Evolutionary conservation across 1,284 basidiomycete genomes (phyloP).

Genomic region (Ganoderma sinense): DNA sequence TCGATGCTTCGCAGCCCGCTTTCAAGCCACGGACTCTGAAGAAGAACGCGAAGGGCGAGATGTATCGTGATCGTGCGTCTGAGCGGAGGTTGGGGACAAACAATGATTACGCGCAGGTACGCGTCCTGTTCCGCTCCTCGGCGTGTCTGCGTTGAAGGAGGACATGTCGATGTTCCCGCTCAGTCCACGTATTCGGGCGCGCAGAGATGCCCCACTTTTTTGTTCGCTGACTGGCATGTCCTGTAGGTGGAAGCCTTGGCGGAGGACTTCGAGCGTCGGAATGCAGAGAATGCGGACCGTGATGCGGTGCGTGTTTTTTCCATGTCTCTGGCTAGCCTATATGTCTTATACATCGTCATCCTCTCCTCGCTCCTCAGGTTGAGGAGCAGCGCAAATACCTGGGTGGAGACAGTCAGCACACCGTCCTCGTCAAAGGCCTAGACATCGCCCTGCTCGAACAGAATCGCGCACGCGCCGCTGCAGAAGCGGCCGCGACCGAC

Average conservation of each 20-base stretch:
- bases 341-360: not conserved
- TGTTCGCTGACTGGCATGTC: not conserved
- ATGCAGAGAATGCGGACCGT: constrained; percentile 60
- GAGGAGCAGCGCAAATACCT: constrained; percentile 83
- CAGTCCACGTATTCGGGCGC: not conserved
- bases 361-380: constrained; percentile 51
- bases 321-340: not conserved
- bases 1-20: constrained; percentile 45
- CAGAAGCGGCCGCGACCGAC: constrained; percentile 63
- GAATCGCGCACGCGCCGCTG: constrained; percentile 71
- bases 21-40: constrained; percentile 84
- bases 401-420: constrained; percentile 88
- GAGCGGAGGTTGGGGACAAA: constrained; percentile 69
- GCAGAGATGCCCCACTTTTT: not conserved
- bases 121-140: constrained; percentile 24
- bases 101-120: constrained; percentile 75
- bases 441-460: constrained; percentile 88
- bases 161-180: not conserved
- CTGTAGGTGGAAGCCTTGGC: constrained; percentile 79
- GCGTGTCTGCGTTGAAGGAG: not conserved
- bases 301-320: constrained; percentile 53
- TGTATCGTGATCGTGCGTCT: constrained; percentile 75
- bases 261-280: constrained; percentile 79
- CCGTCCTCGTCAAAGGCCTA: constrained; percentile 90
- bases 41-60: constrained; percentile 52